These are phyloP conservation scores for Camelina hispida DNA, from an alignment of 345 rosid genomes.

Conservation along the genomic window DNA sequence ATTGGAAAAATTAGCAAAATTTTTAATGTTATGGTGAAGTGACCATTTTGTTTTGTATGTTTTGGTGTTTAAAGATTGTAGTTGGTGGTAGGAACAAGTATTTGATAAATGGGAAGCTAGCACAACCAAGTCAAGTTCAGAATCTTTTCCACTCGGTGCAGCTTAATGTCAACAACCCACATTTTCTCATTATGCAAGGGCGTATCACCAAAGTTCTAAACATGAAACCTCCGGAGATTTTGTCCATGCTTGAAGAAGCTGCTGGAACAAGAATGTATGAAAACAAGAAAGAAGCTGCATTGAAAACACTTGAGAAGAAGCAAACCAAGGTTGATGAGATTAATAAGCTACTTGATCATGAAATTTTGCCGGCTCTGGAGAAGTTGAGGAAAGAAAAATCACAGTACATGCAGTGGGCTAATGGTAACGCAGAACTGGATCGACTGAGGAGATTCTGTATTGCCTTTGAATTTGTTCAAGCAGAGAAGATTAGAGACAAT, in stretches of 20 bases:
- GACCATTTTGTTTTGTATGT: not conserved
- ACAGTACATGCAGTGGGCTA: constrained; percentile 98
- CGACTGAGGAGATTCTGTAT: constrained; percentile 45
- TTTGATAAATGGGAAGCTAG: constrained; percentile 49
- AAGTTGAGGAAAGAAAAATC: constrained; percentile 86
- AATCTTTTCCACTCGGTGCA: constrained; percentile 98
- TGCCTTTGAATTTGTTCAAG: constrained; percentile 47
- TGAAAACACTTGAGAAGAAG: constrained; percentile 95
- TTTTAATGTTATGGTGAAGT: not conserved
- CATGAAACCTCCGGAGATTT: constrained; percentile 97
- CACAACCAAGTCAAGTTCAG: constrained; percentile 59
- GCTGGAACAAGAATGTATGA: constrained; percentile 99
- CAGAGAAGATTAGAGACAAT: constrained; percentile 41
- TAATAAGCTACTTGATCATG: constrained; percentile 86
- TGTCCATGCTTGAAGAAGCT: constrained; percentile 99
- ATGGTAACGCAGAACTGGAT: constrained; percentile 53
- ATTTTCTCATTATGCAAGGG: constrained; percentile 99
- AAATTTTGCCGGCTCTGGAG: constrained; percentile 92
- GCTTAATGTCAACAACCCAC: constrained; percentile 96
- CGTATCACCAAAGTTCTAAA: constrained; percentile 95
- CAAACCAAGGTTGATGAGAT: constrained; percentile 96
- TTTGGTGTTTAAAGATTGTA: constrained; percentile 67
- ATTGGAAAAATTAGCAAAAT: not conserved
- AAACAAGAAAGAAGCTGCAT: constrained; percentile 85
- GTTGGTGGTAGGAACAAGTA: constrained; percentile 61